phyloP scores from a whole-genome alignment of 2,329 filamentous ascomycete species.

The Microdochium paspali region DNA sequence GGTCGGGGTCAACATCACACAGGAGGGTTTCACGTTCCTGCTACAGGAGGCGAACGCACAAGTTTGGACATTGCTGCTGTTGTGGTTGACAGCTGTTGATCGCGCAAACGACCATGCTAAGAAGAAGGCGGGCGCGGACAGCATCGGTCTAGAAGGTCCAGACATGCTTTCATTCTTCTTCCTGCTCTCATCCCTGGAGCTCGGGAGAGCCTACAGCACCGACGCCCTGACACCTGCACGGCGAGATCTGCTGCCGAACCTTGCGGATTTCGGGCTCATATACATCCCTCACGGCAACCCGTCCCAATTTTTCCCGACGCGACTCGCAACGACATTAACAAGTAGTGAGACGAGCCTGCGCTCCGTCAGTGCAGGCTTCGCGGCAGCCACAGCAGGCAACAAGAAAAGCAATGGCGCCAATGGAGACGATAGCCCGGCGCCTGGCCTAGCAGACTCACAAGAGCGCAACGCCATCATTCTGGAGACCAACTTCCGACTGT shows the following conservation, averaged over 20 bases:
- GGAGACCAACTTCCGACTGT: slow-evolving; percentile 95
- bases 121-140: slow-evolving; percentile 60
- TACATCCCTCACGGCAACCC: slow-evolving; percentile 55
- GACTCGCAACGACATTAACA: slow-evolving; percentile 88
- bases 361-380: slow-evolving; percentile 58
- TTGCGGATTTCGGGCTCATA: slow-evolving; percentile 87
- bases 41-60: slow-evolving; percentile 93
- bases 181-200: slow-evolving; percentile 84
- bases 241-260: slow-evolving; percentile 78
- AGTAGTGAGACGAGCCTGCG: slow-evolving; percentile 61
- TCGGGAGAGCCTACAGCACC: slow-evolving; percentile 86
- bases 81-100: slow-evolving; percentile 83
- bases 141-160: slow-evolving; percentile 35
- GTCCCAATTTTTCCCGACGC: slow-evolving; percentile 75
- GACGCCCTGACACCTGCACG: slow-evolving; percentile 74
- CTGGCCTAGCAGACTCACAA: slow-evolving; percentile 27
- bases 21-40: slow-evolving; percentile 88
- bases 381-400: slow-evolving; percentile 46
- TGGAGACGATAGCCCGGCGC: slow-evolving; percentile 19
- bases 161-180: slow-evolving; percentile 96
- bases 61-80: slow-evolving; percentile 88
- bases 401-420: slow-evolving; percentile 17
- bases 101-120: slow-evolving; percentile 30
- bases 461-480: slow-evolving; percentile 82
- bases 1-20: slow-evolving; percentile 64